Evolutionary conservation across 306 rosid species (phyloP), one percentile per base, ranked within the genome.

Genomic region (Vigna nakashimae): DNA sequence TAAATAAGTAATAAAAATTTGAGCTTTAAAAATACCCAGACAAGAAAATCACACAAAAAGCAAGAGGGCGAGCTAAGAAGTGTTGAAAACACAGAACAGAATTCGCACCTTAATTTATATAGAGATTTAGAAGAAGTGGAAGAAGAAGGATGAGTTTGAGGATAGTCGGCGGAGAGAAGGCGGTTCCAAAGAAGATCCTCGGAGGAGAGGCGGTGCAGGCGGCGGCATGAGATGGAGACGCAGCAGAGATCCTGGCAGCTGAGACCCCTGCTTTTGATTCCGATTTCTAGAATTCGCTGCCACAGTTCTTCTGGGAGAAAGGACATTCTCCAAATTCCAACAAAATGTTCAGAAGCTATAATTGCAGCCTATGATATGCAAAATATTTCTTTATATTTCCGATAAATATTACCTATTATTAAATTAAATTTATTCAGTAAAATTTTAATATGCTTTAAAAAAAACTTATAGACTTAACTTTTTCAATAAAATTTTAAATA

Each of bases 281-380:
- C 98, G 32, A 88, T 70, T 82, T 91, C 90, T 1, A 93, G 73
- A 55, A 93, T 79, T 80, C 82, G 85, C 52, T 86, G 74, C 95
- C 98, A 91, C 0, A 93, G 86, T 83, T 93, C 97, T 26, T 86
- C 89, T 0, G 97, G 98, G 16, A 93, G 81, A 12, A 42, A 64
- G 0, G 89, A 79, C 88, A 78, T 77, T 73, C 69, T 67, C 52
- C 52, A 50, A 36, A 45, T 28, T 56, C 4, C 18, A 40, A 57
- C 34, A 57, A 20, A 6, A 13, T 51, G 10, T n/a, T n/a, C 50
- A 0, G 4, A 2, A 9, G 46, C 13, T 2, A 3, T 45, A 11
- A 45, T 45, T 30, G 16, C 12, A 45, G 50, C 5, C 12, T 26
- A 45, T 45, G 1, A 3, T 45, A 12, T 45, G n/a, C n/a, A 30